Base-by-base conservation (phyloP, 2,329 filamentous ascomycete species). In the Cladophialophora yegresii region DNA sequence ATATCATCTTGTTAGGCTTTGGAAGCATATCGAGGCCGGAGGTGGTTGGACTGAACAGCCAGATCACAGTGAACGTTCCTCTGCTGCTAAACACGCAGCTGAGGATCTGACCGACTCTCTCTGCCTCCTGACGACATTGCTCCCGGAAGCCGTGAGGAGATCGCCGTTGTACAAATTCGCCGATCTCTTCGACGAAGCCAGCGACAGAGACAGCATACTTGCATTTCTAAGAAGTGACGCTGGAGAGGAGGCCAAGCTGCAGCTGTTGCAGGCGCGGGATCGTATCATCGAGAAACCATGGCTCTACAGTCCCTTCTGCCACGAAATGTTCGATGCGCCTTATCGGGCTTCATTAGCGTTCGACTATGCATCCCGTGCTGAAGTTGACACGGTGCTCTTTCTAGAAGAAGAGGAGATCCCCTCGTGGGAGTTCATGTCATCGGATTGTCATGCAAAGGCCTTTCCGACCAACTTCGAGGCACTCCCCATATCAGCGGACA, bases 101-200 rank as follows among this genome's bases (percentile, higher is more conserved):
- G 28, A 53, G 51, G 57, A 59, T 12, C 57, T 59, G 30, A 36
- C 47, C n/a, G 22, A 59, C 20, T 22, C 47, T 20, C 57, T 59
- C 22, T 28, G 22, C 47, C 47, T 36, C 2, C 45, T 59, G 12
- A 36, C 57, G 4, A 50, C 32, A 43, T 30, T 50, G 6, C 47
- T 59, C 20, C 57, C 57, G 4, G 57, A 59, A 13, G 26, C 28
- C 8, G 22, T 59, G 13, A 50, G 30, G 20, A 45, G 57, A 30
- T 59, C 57, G 7, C 45, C 57, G 33, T 30, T 59, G 23, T 59
- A 59, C 33, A 50, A 53, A 28, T 59, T 59, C 26, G 57, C 57
- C 23, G 57, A 59, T 53, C 47, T 59, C 2, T 59, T 59, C 47
- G 57, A 59, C 13, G 57, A 53, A 30, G 57, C 57, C 10, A 59